Evolutionary conservation across 495 filamentous ascomycete genomes (phyloP).

Genomic region (Neurospora sp.): DNA sequence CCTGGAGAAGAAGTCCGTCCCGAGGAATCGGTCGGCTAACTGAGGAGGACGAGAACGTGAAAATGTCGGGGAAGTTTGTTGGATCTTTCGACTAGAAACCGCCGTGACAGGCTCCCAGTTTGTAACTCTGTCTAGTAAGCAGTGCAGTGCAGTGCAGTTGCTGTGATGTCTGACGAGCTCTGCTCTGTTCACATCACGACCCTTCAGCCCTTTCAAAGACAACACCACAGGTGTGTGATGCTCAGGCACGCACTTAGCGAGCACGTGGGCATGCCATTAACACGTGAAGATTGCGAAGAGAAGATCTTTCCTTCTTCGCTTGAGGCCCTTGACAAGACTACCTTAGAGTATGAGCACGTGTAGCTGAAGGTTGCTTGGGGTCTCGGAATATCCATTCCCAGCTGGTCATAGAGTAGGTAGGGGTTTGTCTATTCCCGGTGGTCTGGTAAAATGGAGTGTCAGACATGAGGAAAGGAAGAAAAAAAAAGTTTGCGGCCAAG

Average conservation of each 20-base stretch:
- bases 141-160: neutral
- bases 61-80: neutral
- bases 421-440: neutral
- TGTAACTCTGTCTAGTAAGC: neutral
- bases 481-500: neutral
- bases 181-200: neutral
- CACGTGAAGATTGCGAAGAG: neutral
- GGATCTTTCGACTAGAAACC: neutral
- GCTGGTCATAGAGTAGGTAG: neutral
- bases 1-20: neutral
- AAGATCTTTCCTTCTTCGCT: neutral
- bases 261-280: neutral
- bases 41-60: neutral
- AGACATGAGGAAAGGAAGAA: neutral
- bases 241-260: neutral
- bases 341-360: neutral
- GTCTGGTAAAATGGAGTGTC: neutral
- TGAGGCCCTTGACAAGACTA: neutral
- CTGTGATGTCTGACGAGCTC: neutral
- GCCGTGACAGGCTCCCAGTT: neutral
- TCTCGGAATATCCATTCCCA: neutral
- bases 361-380: neutral
- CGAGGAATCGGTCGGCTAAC: neutral
- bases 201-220: neutral
- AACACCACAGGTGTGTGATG: neutral